Evolutionary conservation across 176 grass and related monocot genomes (phyloP).

Genomic region (maize (Zea mays)): DNA sequence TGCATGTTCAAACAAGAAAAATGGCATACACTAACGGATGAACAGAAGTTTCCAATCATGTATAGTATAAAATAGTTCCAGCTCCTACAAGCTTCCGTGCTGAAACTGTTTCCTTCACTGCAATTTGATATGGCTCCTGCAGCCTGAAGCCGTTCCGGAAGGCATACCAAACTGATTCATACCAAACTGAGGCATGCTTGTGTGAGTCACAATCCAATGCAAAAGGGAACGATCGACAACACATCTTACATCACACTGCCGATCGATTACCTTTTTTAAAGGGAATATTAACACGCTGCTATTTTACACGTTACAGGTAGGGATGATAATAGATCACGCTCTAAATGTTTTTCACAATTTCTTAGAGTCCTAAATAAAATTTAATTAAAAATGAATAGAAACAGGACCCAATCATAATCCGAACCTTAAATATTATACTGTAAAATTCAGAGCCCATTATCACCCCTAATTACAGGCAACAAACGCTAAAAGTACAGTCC

Average conservation of each 20-base stretch:
- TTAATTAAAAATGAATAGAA: too few relatives aligned
- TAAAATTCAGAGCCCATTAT: too few relatives aligned
- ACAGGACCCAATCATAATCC: too few relatives aligned
- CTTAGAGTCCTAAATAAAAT: too few relatives aligned
- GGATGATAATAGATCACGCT: too few relatives aligned
- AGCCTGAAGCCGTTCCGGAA: neutral
- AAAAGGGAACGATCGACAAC: neutral
- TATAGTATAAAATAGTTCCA: neutral
- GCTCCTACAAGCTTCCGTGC: neutral
- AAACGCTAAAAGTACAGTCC: neutral
- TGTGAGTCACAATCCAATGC: neutral
- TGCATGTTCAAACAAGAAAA: too few relatives aligned
- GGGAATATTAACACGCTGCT: constrained; percentile 14
- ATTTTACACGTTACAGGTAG: constrained; percentile 17
- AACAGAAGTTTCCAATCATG: too few relatives aligned
- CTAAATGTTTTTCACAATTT: too few relatives aligned
- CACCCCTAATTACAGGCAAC: neutral
- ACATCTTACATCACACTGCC: neutral
- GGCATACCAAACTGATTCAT: neutral
- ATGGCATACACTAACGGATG: too few relatives aligned
- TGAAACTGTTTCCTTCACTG: neutral
- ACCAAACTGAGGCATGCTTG: neutral
- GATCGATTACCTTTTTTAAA: neutral
- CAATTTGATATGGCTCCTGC: neutral
- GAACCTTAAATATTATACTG: too few relatives aligned